These are phyloP conservation scores for Fusarium oxysporum DNA, from an alignment of 2,329 filamentous ascomycete species.

Conservation along the genomic window DNA sequence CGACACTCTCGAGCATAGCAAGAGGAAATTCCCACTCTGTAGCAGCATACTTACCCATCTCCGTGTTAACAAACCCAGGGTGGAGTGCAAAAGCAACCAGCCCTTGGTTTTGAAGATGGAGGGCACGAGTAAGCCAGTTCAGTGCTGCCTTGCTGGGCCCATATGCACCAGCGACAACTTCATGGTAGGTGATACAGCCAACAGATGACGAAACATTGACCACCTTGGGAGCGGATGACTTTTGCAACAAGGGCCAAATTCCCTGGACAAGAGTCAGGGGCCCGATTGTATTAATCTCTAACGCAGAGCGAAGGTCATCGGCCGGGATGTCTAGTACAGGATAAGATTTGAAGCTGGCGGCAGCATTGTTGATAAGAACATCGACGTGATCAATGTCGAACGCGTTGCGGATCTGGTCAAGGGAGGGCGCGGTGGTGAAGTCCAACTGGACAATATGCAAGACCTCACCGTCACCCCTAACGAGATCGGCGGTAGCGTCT, in stretches of 20 bases:
- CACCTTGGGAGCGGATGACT: conserved; percentile 46
- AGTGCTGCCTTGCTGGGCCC: conserved; percentile 51
- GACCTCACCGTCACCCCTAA: conserved; percentile 43
- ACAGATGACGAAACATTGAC: conserved; percentile 52
- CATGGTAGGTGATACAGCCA: conserved; percentile 51
- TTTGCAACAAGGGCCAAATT: conserved; percentile 52
- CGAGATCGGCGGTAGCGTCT: conserved; percentile 25
- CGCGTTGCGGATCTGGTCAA: conserved; percentile 33
- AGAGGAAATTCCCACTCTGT: conserved; percentile 48
- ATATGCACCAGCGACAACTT: conserved; percentile 47
- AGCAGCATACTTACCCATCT: conserved; percentile 48
- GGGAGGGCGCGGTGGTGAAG: conserved; percentile 44
- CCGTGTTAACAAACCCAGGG: conserved; percentile 54
- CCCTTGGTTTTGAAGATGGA: conserved; percentile 45
- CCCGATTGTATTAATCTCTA: conserved; percentile 59
- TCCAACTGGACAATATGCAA: conserved; percentile 54
- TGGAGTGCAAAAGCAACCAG: conserved; percentile 50
- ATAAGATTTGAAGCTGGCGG: conserved; percentile 48
- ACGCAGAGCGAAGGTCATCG: conserved; percentile 52
- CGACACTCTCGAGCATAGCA: conserved; percentile 45
- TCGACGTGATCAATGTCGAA: conserved; percentile 57
- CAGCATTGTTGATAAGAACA: conserved; percentile 64
- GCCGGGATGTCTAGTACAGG: conserved; percentile 44
- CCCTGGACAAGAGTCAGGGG: conserved; percentile 49
- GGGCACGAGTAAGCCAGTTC: conserved; percentile 50